Evolutionary conservation across 352 stramenopile genomes (phyloP), one percentile per base, ranked within the genome.

Genomic region (Globisporangium recalcitrans): DNA sequence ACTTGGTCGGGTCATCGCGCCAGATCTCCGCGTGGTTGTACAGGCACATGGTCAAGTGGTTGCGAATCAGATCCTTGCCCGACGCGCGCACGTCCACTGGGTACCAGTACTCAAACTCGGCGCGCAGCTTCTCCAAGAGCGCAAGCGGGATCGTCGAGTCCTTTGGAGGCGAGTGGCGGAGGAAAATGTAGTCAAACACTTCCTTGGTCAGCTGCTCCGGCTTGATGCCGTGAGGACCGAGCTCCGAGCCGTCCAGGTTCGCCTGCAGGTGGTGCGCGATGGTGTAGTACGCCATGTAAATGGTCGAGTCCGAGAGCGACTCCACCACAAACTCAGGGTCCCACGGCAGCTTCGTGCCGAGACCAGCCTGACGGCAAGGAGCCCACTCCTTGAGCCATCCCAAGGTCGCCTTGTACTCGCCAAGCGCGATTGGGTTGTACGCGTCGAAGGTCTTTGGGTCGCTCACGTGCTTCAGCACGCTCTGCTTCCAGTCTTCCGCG

Each of bases 211-310:
- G 71, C 64, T 95, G 76, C 64, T 94, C 85, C 1, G 87, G 68
- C 63, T 79, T 85, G 65, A 97, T 93, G 49, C 80, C 82, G 65
- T 91, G 77, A 24, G 92, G 95, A 32, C 93, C 95, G 32, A 88
- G 82, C 52, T 87, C 73, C 21, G 90, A 93, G 31, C 97, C 97
- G 69, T 99, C 93, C 29, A 99, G 67, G 81, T 98, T 98, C 69
- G 72, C 69, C 68, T 99, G 97, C 60, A 99, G 77, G 71, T 98
- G 84, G 81, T 99, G 96, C 5, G 97, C 93, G 65, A 99, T 99
- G 10, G 97, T 99, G 76, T 99, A 99, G 78, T 99, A 99, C 29
- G 98, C 96, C 98, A 99, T 99, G 85, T 99, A 99, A 67, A 99
- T 99, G 19, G 98, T 99, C 77, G 92, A 99, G 74, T 99, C 98